phyloP scores from a whole-genome alignment of 73 alveolate species.

The Symbiodinium natans region DNA sequence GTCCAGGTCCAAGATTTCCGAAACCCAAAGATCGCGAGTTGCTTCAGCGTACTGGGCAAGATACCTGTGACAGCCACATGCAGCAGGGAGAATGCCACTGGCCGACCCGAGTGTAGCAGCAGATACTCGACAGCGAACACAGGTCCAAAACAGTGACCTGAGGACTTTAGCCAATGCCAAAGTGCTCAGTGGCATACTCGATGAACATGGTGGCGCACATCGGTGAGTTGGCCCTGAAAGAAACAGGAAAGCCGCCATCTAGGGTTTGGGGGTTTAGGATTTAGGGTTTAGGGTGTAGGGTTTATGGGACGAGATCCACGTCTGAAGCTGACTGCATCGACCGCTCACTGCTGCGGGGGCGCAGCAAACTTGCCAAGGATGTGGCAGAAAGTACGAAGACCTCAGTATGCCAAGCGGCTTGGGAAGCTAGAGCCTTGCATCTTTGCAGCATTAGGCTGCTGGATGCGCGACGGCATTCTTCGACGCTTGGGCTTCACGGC shows the following conservation, averaged over 20 bases:
- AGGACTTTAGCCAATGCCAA: too few relatives aligned
- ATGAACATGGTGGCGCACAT: slow-evolving; percentile 83
- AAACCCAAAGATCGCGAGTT: not conserved
- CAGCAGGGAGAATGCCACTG: too few relatives aligned
- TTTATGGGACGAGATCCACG: too few relatives aligned
- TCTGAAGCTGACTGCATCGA: too few relatives aligned
- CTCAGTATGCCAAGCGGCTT: too few relatives aligned
- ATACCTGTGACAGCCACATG: not conserved
- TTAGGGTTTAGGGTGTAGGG: too few relatives aligned
- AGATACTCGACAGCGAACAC: not conserved
- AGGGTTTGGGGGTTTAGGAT: too few relatives aligned
- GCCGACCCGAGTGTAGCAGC: too few relatives aligned
- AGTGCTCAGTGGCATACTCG: slow-evolving; percentile 71
- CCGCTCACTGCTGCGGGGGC: not conserved
- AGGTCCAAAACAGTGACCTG: not conserved
- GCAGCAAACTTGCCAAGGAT: slow-evolving; percentile 28
- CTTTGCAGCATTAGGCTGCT: not conserved
- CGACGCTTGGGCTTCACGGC: not conserved
- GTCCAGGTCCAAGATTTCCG: slow-evolving; percentile 34
- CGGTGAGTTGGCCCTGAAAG: slow-evolving; percentile 80
- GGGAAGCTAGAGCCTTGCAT: too few relatives aligned
- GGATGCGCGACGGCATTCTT: not conserved
- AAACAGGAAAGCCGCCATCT: too few relatives aligned
- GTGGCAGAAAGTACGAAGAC: slow-evolving; percentile 41
- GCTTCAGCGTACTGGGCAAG: slow-evolving; percentile 13